Evolutionary conservation across 1,139 yeast species (phyloP).

Genomic region (Diutina sp.): DNA sequence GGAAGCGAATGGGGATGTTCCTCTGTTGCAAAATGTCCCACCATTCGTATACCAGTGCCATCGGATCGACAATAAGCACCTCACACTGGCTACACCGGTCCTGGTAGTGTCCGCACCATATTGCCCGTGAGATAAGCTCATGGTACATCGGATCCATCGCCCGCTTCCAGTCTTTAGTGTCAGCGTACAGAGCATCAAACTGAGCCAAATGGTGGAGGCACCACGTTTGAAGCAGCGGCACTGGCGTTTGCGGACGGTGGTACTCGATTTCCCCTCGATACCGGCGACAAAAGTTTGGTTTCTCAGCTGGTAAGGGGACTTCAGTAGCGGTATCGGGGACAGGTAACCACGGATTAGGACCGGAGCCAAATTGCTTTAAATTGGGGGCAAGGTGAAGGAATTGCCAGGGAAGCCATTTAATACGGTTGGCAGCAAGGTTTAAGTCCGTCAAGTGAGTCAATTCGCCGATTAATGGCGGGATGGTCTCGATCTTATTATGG

Average conservation of each 20-base stretch:
- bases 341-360: conserved; percentile 28
- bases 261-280: neutral
- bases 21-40: conserved; percentile 37
- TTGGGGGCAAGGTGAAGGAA: conserved; percentile 26
- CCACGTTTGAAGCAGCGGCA: conserved; percentile 29
- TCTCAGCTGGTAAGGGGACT: neutral
- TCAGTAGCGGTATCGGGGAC: conserved; percentile 18
- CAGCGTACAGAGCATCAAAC: conserved; percentile 32
- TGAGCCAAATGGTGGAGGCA: conserved; percentile 30
- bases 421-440: conserved; percentile 37
- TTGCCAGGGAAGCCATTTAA: conserved; percentile 42
- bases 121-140: conserved; percentile 26
- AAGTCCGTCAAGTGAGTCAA: conserved; percentile 32
- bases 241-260: conserved; percentile 4
- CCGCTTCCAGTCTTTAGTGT: conserved; percentile 30
- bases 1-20: conserved; percentile 28
- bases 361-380: conserved; percentile 34
- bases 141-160: conserved; percentile 22
- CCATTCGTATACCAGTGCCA: conserved; percentile 48
- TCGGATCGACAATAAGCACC: conserved; percentile 28
- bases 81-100: conserved; percentile 40
- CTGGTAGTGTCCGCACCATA: conserved; percentile 29
- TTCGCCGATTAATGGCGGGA: conserved; percentile 41
- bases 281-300: neutral
- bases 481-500: conserved; percentile 31